Evolutionary conservation across 1,284 basidiomycete genomes (phyloP).

Genomic region (Wallemia mellicola): DNA sequence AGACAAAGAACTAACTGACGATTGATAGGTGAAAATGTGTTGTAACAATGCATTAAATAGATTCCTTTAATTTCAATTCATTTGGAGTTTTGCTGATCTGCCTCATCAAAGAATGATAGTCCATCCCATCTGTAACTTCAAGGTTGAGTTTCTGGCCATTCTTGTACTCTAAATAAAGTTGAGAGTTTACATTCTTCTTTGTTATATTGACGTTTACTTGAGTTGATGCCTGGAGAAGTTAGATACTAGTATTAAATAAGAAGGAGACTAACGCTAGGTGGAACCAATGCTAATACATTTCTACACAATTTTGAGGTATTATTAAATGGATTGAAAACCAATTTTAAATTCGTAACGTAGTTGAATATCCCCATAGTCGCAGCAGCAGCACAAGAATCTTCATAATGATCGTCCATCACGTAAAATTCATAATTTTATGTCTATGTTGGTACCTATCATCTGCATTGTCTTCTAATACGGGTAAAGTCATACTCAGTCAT

Average conservation of each 20-base stretch:
- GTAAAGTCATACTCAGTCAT: conserved; percentile 56
- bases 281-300: background rate
- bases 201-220: background rate
- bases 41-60: background rate
- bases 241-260: background rate
- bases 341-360: background rate
- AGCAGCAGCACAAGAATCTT: background rate
- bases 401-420: conserved; percentile 6
- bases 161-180: background rate
- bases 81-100: background rate
- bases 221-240: background rate
- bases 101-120: background rate
- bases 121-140: background rate
- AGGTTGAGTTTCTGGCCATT: background rate
- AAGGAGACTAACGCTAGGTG: background rate
- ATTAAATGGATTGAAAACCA: background rate
- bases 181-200: background rate
- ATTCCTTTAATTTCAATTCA: background rate
- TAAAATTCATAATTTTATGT: conserved; percentile 2
- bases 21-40: background rate
- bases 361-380: background rate
- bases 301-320: background rate
- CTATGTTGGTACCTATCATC: conserved; percentile 21
- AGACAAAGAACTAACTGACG: background rate
- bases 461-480: conserved; percentile 61